Conservation (phyloP, 2,329 filamentous ascomycete genomes). For the Delphinella strobiligena region DNA sequence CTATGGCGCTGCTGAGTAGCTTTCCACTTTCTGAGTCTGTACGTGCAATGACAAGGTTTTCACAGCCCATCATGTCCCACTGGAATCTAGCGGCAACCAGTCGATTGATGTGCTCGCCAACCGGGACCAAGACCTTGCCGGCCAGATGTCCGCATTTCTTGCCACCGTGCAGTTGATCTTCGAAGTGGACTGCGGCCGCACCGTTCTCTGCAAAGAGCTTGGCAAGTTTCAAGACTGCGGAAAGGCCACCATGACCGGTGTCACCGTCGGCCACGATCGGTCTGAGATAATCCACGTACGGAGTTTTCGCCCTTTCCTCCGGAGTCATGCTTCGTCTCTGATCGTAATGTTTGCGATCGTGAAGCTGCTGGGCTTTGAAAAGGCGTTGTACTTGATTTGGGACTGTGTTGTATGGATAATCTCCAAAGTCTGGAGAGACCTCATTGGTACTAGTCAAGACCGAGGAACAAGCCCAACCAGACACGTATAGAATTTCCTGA, state of each 20-base stretch:
- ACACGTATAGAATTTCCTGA: constrained; percentile 92
- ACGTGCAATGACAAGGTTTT: constrained; percentile 88
- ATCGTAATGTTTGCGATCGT: constrained; percentile 94
- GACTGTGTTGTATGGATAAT: constrained; percentile 98
- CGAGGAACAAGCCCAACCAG: constrained; percentile 94
- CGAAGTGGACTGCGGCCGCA: constrained; percentile 91
- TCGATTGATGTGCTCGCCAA: constrained; percentile 92
- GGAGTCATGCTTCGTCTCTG: constrained; percentile 63
- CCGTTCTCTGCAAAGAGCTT: constrained; percentile 97
- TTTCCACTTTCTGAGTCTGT: constrained; percentile 93
- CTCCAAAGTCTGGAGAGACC: constrained; percentile 93
- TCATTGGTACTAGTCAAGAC: constrained; percentile 91
- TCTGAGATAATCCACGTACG: constrained; percentile 83
- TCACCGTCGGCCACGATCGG: constrained; percentile 96
- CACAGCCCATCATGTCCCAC: constrained; percentile 95
- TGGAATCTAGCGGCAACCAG: constrained; percentile 87
- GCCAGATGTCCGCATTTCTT: constrained; percentile 98
- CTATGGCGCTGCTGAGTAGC: constrained; percentile 79
- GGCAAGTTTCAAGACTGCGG: constrained; percentile 86
- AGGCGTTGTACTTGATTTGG: constrained; percentile 95
- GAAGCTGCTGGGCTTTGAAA: constrained; percentile 92
- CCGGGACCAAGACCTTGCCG: constrained; percentile 87
- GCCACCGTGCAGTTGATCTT: constrained; percentile 93
- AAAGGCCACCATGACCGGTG: constrained; percentile 86
- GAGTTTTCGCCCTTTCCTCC: constrained; percentile 60